Conservation (phyloP, 2,329 filamentous ascomycete genomes). For the Colletotrichum phormii region DNA sequence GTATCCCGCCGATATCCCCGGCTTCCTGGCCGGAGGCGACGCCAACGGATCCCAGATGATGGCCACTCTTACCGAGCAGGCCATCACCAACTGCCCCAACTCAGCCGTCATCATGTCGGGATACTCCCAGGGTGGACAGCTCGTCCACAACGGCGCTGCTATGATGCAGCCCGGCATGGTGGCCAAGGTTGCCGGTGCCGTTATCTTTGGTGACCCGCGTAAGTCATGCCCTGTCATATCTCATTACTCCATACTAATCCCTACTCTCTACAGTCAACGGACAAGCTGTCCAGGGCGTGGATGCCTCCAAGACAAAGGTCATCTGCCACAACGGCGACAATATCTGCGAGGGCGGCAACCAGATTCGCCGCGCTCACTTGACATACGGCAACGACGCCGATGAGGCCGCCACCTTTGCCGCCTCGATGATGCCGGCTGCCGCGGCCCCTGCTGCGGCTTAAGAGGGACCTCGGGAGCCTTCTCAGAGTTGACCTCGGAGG, state of each 20-base stretch:
- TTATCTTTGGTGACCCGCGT: conserved; percentile 46
- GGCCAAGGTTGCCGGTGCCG: conserved; percentile 43
- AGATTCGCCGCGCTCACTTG: conserved; percentile 43
- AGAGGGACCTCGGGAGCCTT: neutral
- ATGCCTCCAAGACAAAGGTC: conserved; percentile 36
- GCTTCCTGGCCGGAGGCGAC: conserved; percentile 60
- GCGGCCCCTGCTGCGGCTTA: neutral
- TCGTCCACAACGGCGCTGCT: conserved; percentile 57
- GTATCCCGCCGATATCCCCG: conserved; percentile 58
- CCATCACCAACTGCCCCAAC: conserved; percentile 54
- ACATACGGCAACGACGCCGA: conserved; percentile 45
- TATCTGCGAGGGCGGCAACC: conserved; percentile 45
- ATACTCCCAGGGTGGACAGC: conserved; percentile 55
- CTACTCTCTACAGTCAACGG: conserved; percentile 13
- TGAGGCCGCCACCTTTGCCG: conserved; percentile 40
- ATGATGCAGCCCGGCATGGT: conserved; percentile 48
- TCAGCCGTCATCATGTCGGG: conserved; percentile 60
- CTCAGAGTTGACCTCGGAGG: conserved; percentile 31
- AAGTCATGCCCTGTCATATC: neutral
- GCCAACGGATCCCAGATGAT: conserved; percentile 55
- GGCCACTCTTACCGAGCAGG: conserved; percentile 44
- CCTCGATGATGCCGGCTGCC: conserved; percentile 20
- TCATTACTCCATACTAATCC: neutral
- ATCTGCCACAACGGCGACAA: conserved; percentile 48
- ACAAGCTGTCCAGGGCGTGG: conserved; percentile 24